Evolutionary conservation across 164 flowering plant species (phyloP).

Genomic region (Vitis rotundifolia): DNA sequence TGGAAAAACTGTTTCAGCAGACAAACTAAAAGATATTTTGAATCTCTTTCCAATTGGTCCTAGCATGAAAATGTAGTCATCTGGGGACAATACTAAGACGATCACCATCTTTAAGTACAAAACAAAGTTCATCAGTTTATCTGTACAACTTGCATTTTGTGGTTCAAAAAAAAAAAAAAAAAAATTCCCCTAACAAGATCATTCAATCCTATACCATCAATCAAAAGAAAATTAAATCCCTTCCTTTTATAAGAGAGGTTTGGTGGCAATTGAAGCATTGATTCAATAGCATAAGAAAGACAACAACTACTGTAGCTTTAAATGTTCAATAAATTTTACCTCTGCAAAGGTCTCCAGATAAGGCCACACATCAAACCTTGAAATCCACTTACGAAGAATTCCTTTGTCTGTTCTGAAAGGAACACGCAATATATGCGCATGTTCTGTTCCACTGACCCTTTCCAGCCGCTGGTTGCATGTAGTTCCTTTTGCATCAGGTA

Average conservation of each 20-base stretch:
- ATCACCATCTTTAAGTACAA: no score
- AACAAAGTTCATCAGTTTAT: no score
- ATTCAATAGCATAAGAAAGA: background rate
- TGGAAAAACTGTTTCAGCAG: no score
- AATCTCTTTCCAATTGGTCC: no score
- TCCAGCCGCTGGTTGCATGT: slow-evolving; percentile 94
- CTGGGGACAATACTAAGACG: no score
- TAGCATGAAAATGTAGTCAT: no score
- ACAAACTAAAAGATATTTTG: no score
- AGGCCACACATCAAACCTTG: slow-evolving; percentile 99
- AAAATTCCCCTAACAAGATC: no score
- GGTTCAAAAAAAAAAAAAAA: background rate
- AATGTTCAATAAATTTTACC: slow-evolving; percentile 42
- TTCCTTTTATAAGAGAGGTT: no score
- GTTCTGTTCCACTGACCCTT: slow-evolving; percentile 80
- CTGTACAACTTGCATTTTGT: no score
- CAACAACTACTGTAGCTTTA: background rate
- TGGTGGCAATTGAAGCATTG: background rate
- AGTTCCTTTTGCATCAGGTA: slow-evolving; percentile 95
- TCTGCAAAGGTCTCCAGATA: slow-evolving; percentile 82
- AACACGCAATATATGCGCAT: slow-evolving; percentile 82
- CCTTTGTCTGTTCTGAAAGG: slow-evolving; percentile 91
- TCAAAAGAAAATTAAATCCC: no score
- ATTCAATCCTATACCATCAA: no score
- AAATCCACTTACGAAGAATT: slow-evolving; percentile 90